A percentile compares a stretch with the other conserved stretches of the same genome.
Evolutionary conservation across 2,329 filamentous ascomycete species (phyloP).

Genomic region (Fusarium cicatricum): DNA sequence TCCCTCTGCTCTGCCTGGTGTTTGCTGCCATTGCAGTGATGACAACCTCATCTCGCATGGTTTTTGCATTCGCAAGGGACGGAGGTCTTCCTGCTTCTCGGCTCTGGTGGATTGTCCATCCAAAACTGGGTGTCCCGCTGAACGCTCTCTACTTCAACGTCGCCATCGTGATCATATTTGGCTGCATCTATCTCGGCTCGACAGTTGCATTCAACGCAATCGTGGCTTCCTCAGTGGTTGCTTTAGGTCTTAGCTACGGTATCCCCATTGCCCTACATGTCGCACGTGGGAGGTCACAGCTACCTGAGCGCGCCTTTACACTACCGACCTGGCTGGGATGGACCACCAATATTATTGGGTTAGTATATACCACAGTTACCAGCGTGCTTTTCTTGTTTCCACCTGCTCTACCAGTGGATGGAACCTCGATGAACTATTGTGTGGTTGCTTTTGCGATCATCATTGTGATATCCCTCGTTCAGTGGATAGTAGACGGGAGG

Average conservation of each 20-base stretch:
- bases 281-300: slow-evolving; percentile 67
- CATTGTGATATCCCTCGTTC: slow-evolving; percentile 50
- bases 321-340: slow-evolving; percentile 49
- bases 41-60: slow-evolving; percentile 72
- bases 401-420: slow-evolving; percentile 68
- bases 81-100: slow-evolving; percentile 70
- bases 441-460: slow-evolving; percentile 57
- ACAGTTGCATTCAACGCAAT: slow-evolving; percentile 73
- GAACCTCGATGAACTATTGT: slow-evolving; percentile 71
- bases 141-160: slow-evolving; percentile 71
- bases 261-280: slow-evolving; percentile 77
- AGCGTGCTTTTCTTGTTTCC: slow-evolving; percentile 79
- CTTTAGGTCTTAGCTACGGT: slow-evolving; percentile 75
- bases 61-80: slow-evolving; percentile 71
- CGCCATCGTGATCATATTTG: slow-evolving; percentile 70
- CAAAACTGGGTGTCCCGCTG: slow-evolving; percentile 68
- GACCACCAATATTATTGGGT: slow-evolving; percentile 53
- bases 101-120: slow-evolving; percentile 69
- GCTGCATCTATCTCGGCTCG: slow-evolving; percentile 74
- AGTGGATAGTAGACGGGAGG: slow-evolving; percentile 57
- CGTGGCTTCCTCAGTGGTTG: slow-evolving; percentile 74
- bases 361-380: slow-evolving; percentile 71
- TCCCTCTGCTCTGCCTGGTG: slow-evolving; percentile 69
- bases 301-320: slow-evolving; percentile 60
- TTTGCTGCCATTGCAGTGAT: slow-evolving; percentile 71